Evolutionary conservation across 805 yeast species (phyloP).

Genomic region (Kazachstania viticola): DNA sequence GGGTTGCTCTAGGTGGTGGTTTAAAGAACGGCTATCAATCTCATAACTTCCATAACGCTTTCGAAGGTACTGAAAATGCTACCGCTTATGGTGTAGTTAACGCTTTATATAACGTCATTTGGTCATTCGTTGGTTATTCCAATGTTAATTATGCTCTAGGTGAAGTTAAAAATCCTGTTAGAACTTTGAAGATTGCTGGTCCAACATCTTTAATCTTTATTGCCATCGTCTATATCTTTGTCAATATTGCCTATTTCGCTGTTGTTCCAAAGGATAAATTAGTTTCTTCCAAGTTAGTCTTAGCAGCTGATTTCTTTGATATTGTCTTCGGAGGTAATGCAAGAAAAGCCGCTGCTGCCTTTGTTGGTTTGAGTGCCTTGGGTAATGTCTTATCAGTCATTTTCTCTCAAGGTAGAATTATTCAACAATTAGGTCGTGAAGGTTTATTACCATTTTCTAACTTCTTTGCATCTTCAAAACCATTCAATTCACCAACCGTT

Average conservation of each 20-base stretch:
- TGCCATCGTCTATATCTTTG: slow-evolving; percentile 59
- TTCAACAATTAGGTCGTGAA: slow-evolving; percentile 74
- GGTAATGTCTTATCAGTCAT: slow-evolving; percentile 77
- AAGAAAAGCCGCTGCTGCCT: slow-evolving; percentile 61
- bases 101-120: slow-evolving; percentile 70
- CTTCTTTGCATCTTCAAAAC: slow-evolving; percentile 59
- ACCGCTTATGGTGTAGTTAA: slow-evolving; percentile 61
- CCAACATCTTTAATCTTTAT: slow-evolving; percentile 56
- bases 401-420: slow-evolving; percentile 70
- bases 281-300: slow-evolving; percentile 48
- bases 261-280: slow-evolving; percentile 63
- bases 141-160: slow-evolving; percentile 77
- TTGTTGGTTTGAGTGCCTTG: slow-evolving; percentile 70
- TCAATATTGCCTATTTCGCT: slow-evolving; percentile 70
- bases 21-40: slow-evolving; percentile 37
- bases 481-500: slow-evolving; percentile 61
- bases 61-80: slow-evolving; percentile 40
- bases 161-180: slow-evolving; percentile 63
- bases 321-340: slow-evolving; percentile 61
- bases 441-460: slow-evolving; percentile 66
- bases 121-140: slow-evolving; percentile 78
- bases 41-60: slow-evolving; percentile 49
- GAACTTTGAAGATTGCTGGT: slow-evolving; percentile 60
- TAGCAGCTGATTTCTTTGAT: slow-evolving; percentile 67
- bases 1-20: slow-evolving; percentile 58